Evolutionary conservation across 2,329 filamentous ascomycete species (phyloP).

Genomic region (Fusarium sp.): DNA sequence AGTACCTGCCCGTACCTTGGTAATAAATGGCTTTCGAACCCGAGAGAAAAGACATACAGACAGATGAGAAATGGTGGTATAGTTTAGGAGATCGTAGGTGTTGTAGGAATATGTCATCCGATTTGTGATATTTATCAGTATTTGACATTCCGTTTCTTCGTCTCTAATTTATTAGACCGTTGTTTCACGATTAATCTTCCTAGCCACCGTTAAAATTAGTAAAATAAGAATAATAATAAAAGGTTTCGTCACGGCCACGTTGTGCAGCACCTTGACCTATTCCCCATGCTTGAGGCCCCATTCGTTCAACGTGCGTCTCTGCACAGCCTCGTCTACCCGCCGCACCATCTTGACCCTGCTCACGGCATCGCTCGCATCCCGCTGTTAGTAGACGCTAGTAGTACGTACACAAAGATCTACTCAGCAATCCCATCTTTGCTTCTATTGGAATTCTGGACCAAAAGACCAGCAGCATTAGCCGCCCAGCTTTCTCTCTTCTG

Average conservation of each 20-base stretch:
- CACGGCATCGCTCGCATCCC: slow-evolving; percentile 5
- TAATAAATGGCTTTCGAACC: neutral
- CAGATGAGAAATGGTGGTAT: too few species aligned
- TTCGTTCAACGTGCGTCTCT: slow-evolving; percentile 41
- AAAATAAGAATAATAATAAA: neutral
- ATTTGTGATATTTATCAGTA: too few species aligned
- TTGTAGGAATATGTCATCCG: too few species aligned
- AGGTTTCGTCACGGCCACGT: slow-evolving; percentile 5
- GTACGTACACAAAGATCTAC: too few species aligned
- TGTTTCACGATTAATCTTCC: slow-evolving; percentile 24
- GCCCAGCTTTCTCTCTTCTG: neutral
- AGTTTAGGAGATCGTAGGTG: too few species aligned
- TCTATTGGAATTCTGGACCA: slow-evolving; percentile 36
- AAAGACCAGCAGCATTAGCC: slow-evolving; percentile 23
- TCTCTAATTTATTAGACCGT: slow-evolving; percentile 18
- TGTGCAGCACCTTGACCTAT: slow-evolving; percentile 4
- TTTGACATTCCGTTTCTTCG: neutral
- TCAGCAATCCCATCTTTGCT: slow-evolving; percentile 20
- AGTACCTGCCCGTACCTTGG: too few species aligned
- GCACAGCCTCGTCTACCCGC: slow-evolving; percentile 39
- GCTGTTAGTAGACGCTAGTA: slow-evolving; percentile 22
- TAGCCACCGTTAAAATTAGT: slow-evolving; percentile 37
- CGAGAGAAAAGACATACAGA: too few species aligned
- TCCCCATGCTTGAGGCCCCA: slow-evolving; percentile 20
- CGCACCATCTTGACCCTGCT: slow-evolving; percentile 18